Evolutionary conservation across 305 asterid species (phyloP), one percentile per base, ranked within the genome.

Genomic region (Fraxinus dipetala): DNA sequence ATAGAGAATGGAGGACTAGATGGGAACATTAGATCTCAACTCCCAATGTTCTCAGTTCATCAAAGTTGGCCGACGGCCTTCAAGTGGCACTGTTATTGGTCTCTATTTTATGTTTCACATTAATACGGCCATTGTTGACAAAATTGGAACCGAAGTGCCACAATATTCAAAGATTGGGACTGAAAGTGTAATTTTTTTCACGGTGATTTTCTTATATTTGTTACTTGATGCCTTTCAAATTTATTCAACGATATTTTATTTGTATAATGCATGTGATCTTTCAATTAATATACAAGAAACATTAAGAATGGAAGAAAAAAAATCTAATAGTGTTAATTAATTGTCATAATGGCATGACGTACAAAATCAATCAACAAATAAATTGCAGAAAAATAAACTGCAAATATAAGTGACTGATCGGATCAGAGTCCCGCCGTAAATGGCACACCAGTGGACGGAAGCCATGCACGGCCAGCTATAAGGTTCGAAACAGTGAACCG

Each of bases 391-490:
- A 18, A 40, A 28, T 40, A 40, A 40, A 36, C 20, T 26, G 76
- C 77, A 24, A 70, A 73, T 59, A 63, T 63, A 61, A 20, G 31
- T 2, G 72, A 16, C 32, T 2, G 32, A 10, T 34, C 36, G n/a
- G 78, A 65, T 92, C 87, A 92, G 72, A 94, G 76, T 9, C 93
- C 97, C 9, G 90, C 89, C 26, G 77, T 89, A 79, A 93, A 94
- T 1, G 98, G 98, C 77, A 94, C 94, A 6, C 98, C 97, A 4
- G 97, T 93, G 1, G 86, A 84, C 1, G 97, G 97, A 84, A 94
- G 81, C 98, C 97, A 94, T 0, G 89, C 82, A 82, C 86, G 81
- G 2, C 95, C 98, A 8, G 93, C 90, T 1, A 94, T 88, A 79
- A 94, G 93, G 28, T 78, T 87, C 24, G 89, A 80, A 56, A 92